phyloP scores from a whole-genome alignment of 164 flowering plant genomes.

The Buxus sempervirens region DNA sequence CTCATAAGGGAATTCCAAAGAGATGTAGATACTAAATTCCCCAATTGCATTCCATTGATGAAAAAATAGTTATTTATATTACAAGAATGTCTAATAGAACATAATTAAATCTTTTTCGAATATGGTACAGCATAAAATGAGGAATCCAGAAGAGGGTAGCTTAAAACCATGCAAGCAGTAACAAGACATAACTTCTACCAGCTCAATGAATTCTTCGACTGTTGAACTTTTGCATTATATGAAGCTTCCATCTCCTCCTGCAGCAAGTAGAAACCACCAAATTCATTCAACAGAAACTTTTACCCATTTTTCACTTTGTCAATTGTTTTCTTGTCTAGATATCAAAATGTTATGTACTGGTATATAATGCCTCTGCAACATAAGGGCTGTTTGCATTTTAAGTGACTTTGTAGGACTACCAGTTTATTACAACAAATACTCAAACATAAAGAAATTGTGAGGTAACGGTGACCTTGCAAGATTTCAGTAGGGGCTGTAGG shows the following conservation, averaged over 20 bases:
- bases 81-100: not conserved
- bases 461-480: constrained; percentile 66
- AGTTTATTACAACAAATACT: not conserved
- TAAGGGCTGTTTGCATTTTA: not conserved
- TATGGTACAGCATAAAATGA: not conserved
- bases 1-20: no score
- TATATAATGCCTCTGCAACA: no score
- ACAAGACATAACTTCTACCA: constrained; percentile 41
- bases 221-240: constrained; percentile 56
- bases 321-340: not conserved
- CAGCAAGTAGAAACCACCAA: constrained; percentile 15
- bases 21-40: no score
- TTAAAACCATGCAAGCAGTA: not conserved
- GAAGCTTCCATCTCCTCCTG: constrained; percentile 87
- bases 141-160: not conserved
- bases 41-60: no score
- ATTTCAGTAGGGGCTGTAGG: constrained; percentile 82
- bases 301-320: no score
- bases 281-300: not conserved
- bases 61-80: no score
- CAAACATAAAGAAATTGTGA: not conserved
- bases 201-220: constrained; percentile 56
- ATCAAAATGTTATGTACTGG: not conserved
- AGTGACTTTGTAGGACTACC: not conserved
- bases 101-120: no score